Evolutionary conservation across 164 flowering plant species (phyloP), one percentile per base, ranked within the genome.

Genomic region (Sedum album): DNA sequence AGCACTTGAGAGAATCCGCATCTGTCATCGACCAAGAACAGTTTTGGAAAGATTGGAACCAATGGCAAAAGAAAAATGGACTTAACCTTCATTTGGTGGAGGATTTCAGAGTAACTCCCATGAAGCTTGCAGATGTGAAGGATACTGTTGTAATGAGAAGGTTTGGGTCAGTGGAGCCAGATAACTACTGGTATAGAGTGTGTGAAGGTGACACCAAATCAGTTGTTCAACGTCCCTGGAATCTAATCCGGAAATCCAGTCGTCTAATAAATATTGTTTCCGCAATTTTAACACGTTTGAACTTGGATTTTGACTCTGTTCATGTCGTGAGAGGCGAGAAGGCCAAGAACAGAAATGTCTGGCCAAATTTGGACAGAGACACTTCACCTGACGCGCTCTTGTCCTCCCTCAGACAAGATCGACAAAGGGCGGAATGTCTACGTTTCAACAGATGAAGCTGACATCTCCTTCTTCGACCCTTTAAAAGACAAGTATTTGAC

Each of bases 151-250:
- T 92, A 15, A 85, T 88, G 96, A 87, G 98, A 77, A 92, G 86
- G 80, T 92, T 92, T 73, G 96, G 95, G 30, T 68, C 81, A 4
- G 86, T 80, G 44, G 91, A 87, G 78, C 91, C 95, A 4, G 96
- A 90, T 73, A 93, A 90, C 73, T 90, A 90, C 78, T 88, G 96
- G 98, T 90, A 93, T 69, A 79, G 94, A 72, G 97, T 93, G 13
- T 93, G 98, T 66, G 98, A 93, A 78, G 96, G 98, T 15, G 97
- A 91, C 74, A 80, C 92, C 0, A 93, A 91, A 67, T 82, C 89
- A 21, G 88, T 85, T 68, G 82, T 91, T 68, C 85, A 86, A 69
- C 78, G 96, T 44, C 97, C 98, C 20, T 93, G 98, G 98, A 88
- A 88, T 77, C 73, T 88, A 70, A 23, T 93, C 26, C 87, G 92